Base-by-base conservation (phyloP, 2,329 filamentous ascomycete species). In the Cordyceps pruinosa region DNA sequence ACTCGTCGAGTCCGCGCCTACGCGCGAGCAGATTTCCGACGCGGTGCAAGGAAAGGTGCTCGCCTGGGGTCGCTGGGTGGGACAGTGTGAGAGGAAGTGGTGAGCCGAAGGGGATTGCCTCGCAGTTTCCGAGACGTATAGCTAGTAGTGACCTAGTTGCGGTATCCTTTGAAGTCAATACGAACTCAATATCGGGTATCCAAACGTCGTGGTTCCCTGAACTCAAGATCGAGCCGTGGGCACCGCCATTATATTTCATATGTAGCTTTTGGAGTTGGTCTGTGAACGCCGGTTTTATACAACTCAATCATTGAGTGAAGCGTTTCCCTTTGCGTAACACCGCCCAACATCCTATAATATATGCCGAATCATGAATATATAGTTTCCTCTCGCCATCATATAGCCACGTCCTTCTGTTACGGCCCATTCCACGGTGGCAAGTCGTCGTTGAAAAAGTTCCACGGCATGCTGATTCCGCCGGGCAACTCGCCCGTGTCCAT, bases 21-120 rank as follows among this genome's bases (percentile, higher is more conserved):
- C 70, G 1, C 72, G 70, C 47, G 72, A 76, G 37, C 73, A 77
- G 55, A 64, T 82, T 19, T 67, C 65, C 5, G 65, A 69, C 76
- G 66, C 5, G 28, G 28, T 5, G 10, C 10, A 10, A 10, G 28
- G 6, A 5, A 32, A 32, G 5, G 28, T 32, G 10, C 28, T 32
- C 10, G 28, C 28, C 28, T 32, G 10, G 6, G 6, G 28, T 10
- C 10, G 10, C 28, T 73, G 51, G 77, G 73, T 73, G 51, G 77
- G 73, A 2, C 65, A 69, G 23, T 77, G 71, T 61, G 76, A 80
- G 66, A 71, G 73, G 42, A 70, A 66, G 46, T 23, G 25, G 23
- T 21, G 15, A 46, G n/a, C n/a, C n/a, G n/a, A n/a, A n/a, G n/a
- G n/a, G n/a, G n/a, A n/a, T n/a, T n/a, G n/a, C n/a, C n/a, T n/a